Evolutionary conservation across 164 flowering plant species (phyloP).

Genomic region (Aristolochia contorta): DNA sequence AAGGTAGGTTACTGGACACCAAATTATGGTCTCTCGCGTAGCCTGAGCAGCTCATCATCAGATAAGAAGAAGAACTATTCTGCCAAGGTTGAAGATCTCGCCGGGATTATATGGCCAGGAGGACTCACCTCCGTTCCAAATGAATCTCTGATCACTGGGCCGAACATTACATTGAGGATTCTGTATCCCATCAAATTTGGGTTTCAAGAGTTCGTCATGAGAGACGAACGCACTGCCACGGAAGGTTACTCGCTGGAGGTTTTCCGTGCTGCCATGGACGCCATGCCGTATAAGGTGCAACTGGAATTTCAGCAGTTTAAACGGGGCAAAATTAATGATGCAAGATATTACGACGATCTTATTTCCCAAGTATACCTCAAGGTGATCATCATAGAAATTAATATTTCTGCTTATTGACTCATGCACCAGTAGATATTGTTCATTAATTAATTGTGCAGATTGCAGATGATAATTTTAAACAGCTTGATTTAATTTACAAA

Average conservation of each 20-base stretch:
- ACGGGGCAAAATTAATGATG: too few relatives aligned
- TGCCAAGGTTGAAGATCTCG: slow-evolving; percentile 10
- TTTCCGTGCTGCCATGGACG: slow-evolving; percentile 28
- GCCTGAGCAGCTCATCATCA: background rate
- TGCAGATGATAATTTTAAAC: background rate
- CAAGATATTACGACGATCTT: slow-evolving; percentile 31
- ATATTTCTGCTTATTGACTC: too few relatives aligned
- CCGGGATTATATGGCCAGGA: slow-evolving; percentile 47
- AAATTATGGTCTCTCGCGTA: slow-evolving; percentile 12
- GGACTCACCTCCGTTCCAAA: slow-evolving; percentile 19
- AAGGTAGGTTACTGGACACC: slow-evolving; percentile 32
- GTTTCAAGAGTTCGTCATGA: slow-evolving; percentile 31
- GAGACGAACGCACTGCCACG: background rate
- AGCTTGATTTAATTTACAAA: background rate
- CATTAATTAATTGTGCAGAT: too few relatives aligned
- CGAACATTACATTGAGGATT: slow-evolving; percentile 28
- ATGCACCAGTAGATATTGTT: too few relatives aligned
- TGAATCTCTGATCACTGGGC: too few relatives aligned
- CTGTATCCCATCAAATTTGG: slow-evolving; percentile 31
- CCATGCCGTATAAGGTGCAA: slow-evolving; percentile 16
- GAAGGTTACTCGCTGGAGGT: slow-evolving; percentile 34
- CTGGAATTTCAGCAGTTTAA: slow-evolving; percentile 34
- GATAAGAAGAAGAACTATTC: background rate
- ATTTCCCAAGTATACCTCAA: slow-evolving; percentile 24
- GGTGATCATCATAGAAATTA: slow-evolving; percentile 15